Conservation (phyloP, 108 stramenopile genomes). For the Cyclotella sp. region DNA sequence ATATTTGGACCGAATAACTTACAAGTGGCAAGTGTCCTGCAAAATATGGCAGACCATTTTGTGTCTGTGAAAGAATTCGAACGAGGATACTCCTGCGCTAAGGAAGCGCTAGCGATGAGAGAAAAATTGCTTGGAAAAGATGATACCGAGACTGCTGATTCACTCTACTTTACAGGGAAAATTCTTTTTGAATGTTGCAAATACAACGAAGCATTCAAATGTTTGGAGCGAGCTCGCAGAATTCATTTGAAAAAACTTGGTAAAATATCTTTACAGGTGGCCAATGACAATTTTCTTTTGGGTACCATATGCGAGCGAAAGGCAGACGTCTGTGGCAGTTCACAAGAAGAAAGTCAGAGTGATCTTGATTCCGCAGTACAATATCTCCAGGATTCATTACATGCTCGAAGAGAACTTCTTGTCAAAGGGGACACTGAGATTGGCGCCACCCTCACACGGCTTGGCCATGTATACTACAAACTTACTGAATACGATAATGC, state of each 20-base stretch:
- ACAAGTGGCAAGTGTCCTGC: conserved; percentile 34
- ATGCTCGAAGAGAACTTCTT: conserved; percentile 32
- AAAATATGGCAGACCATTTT: conserved; percentile 49
- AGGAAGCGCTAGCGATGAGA: conserved; percentile 47
- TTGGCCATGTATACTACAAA: conserved; percentile 44
- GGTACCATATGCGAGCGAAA: conserved; percentile 40
- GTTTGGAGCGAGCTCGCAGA: conserved; percentile 42
- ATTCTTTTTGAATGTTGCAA: conserved; percentile 51
- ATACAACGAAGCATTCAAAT: conserved; percentile 40
- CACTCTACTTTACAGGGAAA: conserved; percentile 47
- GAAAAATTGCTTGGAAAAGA: conserved; percentile 33
- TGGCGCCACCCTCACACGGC: conserved; percentile 30
- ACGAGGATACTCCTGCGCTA: conserved; percentile 49
- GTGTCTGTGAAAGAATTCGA: conserved; percentile 49
- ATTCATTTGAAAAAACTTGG: conserved; percentile 26
- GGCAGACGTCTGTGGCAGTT: not conserved
- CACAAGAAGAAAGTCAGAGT: conserved; percentile 21
- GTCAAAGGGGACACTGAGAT: conserved; percentile 31
- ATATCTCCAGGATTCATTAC: conserved; percentile 42
- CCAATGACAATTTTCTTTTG: conserved; percentile 43
- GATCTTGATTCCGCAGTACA: conserved; percentile 36
- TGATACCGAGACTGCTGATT: conserved; percentile 45
- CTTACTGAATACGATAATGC: conserved; percentile 39
- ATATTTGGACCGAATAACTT: conserved; percentile 49
- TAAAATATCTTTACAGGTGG: conserved; percentile 23